Base-by-base conservation (phyloP, 305 asterid species). In the Fraxinus sp. region DNA sequence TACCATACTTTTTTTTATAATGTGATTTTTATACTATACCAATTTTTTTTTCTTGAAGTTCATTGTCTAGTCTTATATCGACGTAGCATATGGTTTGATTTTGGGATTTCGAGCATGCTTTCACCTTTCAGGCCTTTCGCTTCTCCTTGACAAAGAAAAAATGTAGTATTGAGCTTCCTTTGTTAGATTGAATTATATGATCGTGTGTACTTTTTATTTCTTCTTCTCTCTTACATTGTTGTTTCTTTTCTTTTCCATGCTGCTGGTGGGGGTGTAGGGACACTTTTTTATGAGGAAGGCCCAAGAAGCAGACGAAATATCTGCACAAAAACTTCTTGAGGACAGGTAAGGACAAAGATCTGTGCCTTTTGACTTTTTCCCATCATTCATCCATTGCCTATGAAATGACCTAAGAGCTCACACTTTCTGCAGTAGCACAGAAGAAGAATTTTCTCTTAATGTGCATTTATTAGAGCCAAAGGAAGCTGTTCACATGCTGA, bases 281-380 rank as follows among this genome's bases (percentile, higher is more conserved):
- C 81, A 88, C 84, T 91, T 90, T 84, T 96, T 81, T 77, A 92
- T 84, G 94, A 87, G 41, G 87, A 93, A 90, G 89, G 97, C 99
- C 22, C 87, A 88, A 76, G 97, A 93, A 86, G 93, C 95, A 85
- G 92, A 96, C 84, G 97, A 94, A 85, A 75, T 82, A 81, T 93
- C 99, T 81, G 80, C 92, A 74, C 79, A 88, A 78, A 90, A 85
- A 84, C 93, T 94, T 84, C 83, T 84, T 30, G 85, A 85, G 57
- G 79, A 85, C 87, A 93, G 97, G 99, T 94, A 66, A 81, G 88
- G 33, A 79, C 81, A 79, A 68, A 73, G 33, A 24, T 43, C 57
- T 82, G 1, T 73, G 7, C 70, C 79, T 80, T 81, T 14, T 77
- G 77, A 62, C 75, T 76, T 79, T 49, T 41, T 49, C 74, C 77